These are phyloP conservation scores for Didymella keratinophila DNA, from an alignment of 2,329 filamentous ascomycete genomes.

Conservation along the genomic window DNA sequence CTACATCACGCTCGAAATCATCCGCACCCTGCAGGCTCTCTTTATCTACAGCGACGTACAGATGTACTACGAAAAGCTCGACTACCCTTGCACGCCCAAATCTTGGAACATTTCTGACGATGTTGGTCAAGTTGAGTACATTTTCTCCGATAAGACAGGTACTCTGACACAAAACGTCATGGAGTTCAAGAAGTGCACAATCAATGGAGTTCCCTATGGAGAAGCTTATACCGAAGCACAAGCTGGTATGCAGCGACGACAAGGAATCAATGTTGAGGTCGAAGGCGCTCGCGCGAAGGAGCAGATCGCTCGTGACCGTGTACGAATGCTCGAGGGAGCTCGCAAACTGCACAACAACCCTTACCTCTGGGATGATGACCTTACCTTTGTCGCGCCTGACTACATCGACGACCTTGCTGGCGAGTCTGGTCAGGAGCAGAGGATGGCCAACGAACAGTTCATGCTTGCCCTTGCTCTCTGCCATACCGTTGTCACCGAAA, in stretches of 20 bases:
- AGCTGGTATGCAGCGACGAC: constrained; percentile 91
- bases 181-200: constrained; percentile 98
- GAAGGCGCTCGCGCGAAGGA: constrained; percentile 75
- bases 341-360: constrained; percentile 85
- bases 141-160: constrained; percentile 95
- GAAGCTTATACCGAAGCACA: constrained; percentile 98
- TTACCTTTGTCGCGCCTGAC: constrained; percentile 92
- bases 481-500: constrained; percentile 93
- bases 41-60: constrained; percentile 96
- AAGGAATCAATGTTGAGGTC: constrained; percentile 85
- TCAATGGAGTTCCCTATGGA: constrained; percentile 95
- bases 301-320: constrained; percentile 81
- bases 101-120: constrained; percentile 99
- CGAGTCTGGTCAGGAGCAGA: constrained; percentile 77
- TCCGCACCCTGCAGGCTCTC: constrained; percentile 88
- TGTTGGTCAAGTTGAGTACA: constrained; percentile 97
- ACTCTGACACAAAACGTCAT: constrained; percentile 92
- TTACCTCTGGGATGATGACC: constrained; percentile 85
- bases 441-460: constrained; percentile 81
- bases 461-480: constrained; percentile 97
- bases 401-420: constrained; percentile 85
- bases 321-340: constrained; percentile 74
- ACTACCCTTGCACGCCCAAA: constrained; percentile 95
- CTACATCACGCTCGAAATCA: constrained; percentile 96
- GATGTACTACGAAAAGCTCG: constrained; percentile 97